Evolutionary conservation across 179 eudicot species (phyloP), one percentile per base, ranked within the genome.

Genomic region (Heliamphora pulchella): DNA sequence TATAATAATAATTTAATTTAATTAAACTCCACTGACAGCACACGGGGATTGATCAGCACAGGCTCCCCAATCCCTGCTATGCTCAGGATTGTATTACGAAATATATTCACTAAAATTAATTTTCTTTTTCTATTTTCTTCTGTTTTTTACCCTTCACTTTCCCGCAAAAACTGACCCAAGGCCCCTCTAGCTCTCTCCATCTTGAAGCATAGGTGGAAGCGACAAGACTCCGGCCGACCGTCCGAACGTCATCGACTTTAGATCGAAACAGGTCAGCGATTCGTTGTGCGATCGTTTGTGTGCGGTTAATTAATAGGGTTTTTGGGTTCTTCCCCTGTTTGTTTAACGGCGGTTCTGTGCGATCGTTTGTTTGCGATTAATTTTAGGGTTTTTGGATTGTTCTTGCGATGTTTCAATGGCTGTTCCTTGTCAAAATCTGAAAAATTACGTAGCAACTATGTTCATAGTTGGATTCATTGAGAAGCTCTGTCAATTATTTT

Each of bases 141-240:
- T 31, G 31, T 31, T 59, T n/a, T 14, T 59, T 59, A 1, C 1
- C 3, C 4, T 13, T 17, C 20, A 59, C 73, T 69, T 71, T 71
- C 75, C 75, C 75, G 75, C 75, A 47, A 48, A 71, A 71, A 71
- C 55, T 7, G 75, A 71, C 39, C 75, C 75, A 8, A 71, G 17
- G 48, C 20, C 17, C 4, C 75, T 71, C 55, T 71, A 13, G n/a
- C 74, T 71, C 5, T 47, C 57, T 71, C 54, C 2, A n/a, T 17
- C 31, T 31, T 6, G 54, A 48, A 47, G 5, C 48, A 9, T 3
- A 1, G 75, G 22, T 47, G 14, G 48, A 10, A 48, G 11, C 4
- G 39, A 50, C 43, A 8, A 43, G 20, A n/a, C 17, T 7, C 14
- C 41, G 1, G 10, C 46, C 61, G 62, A 53, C 57, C 7, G 31